Base-by-base conservation (phyloP, 1,284 basidiomycete genomes). In the Papiliotrema nemorosa region DNA sequence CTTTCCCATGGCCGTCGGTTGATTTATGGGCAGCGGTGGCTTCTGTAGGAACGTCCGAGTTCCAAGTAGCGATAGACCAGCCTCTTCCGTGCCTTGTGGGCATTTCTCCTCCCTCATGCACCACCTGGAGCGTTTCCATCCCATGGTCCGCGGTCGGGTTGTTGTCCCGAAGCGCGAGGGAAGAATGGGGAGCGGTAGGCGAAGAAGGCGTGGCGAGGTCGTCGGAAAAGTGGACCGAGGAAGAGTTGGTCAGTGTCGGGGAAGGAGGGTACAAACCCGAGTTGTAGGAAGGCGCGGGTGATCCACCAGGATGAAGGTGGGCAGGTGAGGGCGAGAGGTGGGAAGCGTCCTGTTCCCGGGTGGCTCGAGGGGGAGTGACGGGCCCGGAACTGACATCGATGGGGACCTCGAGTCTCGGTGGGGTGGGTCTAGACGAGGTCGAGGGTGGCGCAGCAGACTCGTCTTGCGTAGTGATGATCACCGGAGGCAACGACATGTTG, bases 131-230 rank as follows among this genome's bases (percentile, higher is more conserved):
- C 2, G 82, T 83, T 2, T 80, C 76, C 24, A 78, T 60, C 10
- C 83, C 85, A 34, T 74, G 77, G 22, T 74, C 76, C 18, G 80
- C 79, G 13, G 85, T 81, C 0, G 86, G 88, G 43, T 81, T 77
- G 67, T 89, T 90, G 43, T 85, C 80, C 29, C 89, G 79, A 38
- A 90, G 69, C 2, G 80, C 80, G 4, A 84, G 67, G 5, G 84
- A 77, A 2, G 81, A 55, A 3, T 51, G 35, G 5, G 29, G 55
- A 1, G 31, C 31, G n/a, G 26, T 39, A n/a, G 63, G 57, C 2
- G 63, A 55, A 24, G 47, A 39, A 16, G 70, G 63, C 13, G 63
- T 60, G 20, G 49, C 54, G 12, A 55, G 40, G 34, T 70, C 64
- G n/a, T 68, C 65, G 9, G 56, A 56, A 37, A 69, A 67, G 36